Base-by-base conservation (phyloP, 106 monocot species). In the Allium fistulosum region DNA sequence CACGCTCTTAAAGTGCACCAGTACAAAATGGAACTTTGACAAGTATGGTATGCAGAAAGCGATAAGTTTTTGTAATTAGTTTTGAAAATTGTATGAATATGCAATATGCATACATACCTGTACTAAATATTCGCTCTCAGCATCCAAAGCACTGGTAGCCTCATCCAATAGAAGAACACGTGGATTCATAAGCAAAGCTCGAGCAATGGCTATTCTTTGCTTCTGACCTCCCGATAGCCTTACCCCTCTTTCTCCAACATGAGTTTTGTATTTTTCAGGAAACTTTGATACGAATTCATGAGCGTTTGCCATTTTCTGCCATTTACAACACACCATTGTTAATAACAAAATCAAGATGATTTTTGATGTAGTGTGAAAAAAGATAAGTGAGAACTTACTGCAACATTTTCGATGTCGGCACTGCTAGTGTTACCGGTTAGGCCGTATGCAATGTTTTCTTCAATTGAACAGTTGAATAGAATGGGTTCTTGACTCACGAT, bases 301-400 rank as follows among this genome's bases (percentile, higher is more conserved):
- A 1, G 99, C 99, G 79, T 99, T 99, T 59, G 99, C 99, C 93
- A 99, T 99, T 87, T 78, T 99, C 99, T 99, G 87, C 52, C 56
- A 26, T 48, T 65, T 13, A 48, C 16, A n/a, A 37, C 5, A 4
- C 37, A 37, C 37, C 37, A 37, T 4, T 37, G 2, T 37, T 37
- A 37, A 37, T 37, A 37, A 37, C 37, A 2, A 37, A 37, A 37
- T 37, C 5, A 37, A 37, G 5, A 37, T 37, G 37, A 37, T 37
- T 37, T 37, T 37, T 2, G 37, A 37, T 37, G 37, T 37, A 37
- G 4, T 37, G 37, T 37, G 9, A 27, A 8, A 49, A n/a, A 56
- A 27, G n/a, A 11, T 13, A 59, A 17, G 13, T 49, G 17, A 22
- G 53, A 48, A 75, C 83, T 81, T 85, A 99, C 99, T 74, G 99